Evolutionary conservation across 148 eudicot genomes (phyloP), one percentile per base, ranked within the genome.

Genomic region (Selenicereus undatus): DNA sequence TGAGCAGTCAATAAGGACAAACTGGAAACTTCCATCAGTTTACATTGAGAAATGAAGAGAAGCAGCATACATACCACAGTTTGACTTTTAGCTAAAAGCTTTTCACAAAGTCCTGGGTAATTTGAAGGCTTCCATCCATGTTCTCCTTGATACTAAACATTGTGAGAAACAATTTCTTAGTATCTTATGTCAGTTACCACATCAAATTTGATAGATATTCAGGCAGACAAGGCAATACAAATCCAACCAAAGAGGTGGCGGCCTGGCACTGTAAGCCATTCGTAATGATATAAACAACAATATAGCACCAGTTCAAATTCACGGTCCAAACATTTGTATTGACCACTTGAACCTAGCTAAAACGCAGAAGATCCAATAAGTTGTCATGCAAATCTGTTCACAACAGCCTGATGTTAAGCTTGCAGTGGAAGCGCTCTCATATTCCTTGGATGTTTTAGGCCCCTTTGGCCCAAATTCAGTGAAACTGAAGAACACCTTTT

Each of bases 41-140:
- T 48, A 48, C 12, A 48, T 48, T 48, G 13, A 48, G 52, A 48
- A 48, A 48, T 48, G 62, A 73, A 51, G 64, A 78, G 69, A 26
- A 29, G 71, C 22, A 1, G 45, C 29, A 62, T 14, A 79, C 98
- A 80, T 91, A 96, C 99, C 95, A 96, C 87, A 83, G 97, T 96
- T 87, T 96, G 99, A 87, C 99, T 96, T 89, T 91, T 96, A 64
- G 92, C 90, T 70, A 96, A 88, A 81, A 96, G 86, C 88, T 92
- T 96, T 84, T 96, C 99, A 75, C 98, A 93, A 66, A 96, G 64
- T 83, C 99, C 99, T 52, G 95, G 91, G 87, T 93, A 96, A 77
- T 92, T 96, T 82, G 82, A 82, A 72, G 99, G 98, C 86, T 91
- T 89, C 99, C 99, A 96, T 70, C 99, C 98, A 71, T 93, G 83